These are phyloP conservation scores for Clitocybe nebularis DNA, from an alignment of 1,284 basidiomycete genomes.

Conservation along the genomic window DNA sequence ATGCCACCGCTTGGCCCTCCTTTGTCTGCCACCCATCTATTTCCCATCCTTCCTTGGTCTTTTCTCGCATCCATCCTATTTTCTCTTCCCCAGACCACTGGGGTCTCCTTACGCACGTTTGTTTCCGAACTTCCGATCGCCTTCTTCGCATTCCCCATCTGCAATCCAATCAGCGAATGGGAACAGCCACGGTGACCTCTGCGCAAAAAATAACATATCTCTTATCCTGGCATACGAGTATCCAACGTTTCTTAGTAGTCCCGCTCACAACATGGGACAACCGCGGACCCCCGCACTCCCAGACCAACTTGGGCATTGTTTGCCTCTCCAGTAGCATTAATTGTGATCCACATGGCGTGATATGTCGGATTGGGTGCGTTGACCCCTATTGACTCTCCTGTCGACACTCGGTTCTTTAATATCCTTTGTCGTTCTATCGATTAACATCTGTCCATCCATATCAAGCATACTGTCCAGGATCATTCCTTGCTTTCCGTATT, in stretches of 20 bases:
- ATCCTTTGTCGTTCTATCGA: background rate
- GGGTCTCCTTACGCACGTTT: slow-evolving; percentile 4
- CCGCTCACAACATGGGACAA: slow-evolving; percentile 4
- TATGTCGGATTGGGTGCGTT: slow-evolving; percentile 9
- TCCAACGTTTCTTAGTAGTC: background rate
- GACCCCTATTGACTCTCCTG: slow-evolving; percentile 4
- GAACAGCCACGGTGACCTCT: slow-evolving; percentile 7
- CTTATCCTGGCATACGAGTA: slow-evolving; percentile 1
- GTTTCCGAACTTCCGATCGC: background rate
- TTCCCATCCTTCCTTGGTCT: background rate
- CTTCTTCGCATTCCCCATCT: slow-evolving; percentile 8
- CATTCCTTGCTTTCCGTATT: background rate
- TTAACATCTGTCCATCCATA: slow-evolving; percentile 3
- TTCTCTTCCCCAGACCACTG: background rate
- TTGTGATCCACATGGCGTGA: slow-evolving; percentile 4
- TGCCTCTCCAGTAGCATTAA: slow-evolving; percentile 11
- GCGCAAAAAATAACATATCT: background rate
- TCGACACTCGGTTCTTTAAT: slow-evolving; percentile 4
- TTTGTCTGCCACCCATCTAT: background rate
- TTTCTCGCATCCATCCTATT: background rate
- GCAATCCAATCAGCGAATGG: slow-evolving; percentile 7
- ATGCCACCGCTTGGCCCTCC: background rate
- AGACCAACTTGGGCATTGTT: background rate
- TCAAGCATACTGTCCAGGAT: slow-evolving; percentile 1
- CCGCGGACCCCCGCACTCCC: slow-evolving; percentile 5